Evolutionary conservation across 2,329 filamentous ascomycete species (phyloP).

Genomic region (Pseudonectria buxi): DNA sequence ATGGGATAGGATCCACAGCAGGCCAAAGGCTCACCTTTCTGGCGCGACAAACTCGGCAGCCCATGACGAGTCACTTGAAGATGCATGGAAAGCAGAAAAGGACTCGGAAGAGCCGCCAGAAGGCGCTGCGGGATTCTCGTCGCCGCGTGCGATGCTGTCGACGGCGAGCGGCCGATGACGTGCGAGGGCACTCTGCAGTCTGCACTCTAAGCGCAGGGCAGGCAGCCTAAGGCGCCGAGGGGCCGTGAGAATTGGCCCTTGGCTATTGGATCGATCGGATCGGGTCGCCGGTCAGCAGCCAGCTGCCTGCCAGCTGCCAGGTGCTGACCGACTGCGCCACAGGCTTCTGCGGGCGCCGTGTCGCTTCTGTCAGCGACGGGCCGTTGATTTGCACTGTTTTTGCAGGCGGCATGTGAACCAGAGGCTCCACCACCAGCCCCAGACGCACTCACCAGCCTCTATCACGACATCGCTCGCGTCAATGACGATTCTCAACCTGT

Average conservation of each 20-base stretch:
- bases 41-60: conserved; percentile 34
- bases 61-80: conserved; percentile 24
- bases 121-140: conserved; percentile 14
- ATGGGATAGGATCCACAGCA: too few species aligned
- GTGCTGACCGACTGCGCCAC: too few species aligned
- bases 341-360: too few species aligned
- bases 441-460: too few species aligned
- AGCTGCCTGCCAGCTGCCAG: too few species aligned
- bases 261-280: conserved; percentile 4
- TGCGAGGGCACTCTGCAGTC: conserved; percentile 13
- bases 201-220: neutral
- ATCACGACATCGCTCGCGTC: too few species aligned
- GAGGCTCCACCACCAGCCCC: too few species aligned
- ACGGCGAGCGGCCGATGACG: conserved; percentile 24
- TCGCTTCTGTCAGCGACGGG: too few species aligned
- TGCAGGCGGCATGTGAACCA: too few species aligned
- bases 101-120: too few species aligned
- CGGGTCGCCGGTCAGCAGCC: conserved; percentile 14
- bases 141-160: conserved; percentile 12
- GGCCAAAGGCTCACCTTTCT: conserved; percentile 34
- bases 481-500: too few species aligned
- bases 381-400: too few species aligned
- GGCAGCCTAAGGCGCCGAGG: conserved; percentile 19
- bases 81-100: conserved; percentile 3
- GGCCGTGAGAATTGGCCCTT: conserved; percentile 6